These are phyloP conservation scores for Rosa lucieae DNA, from an alignment of 306 rosid species.

Conservation along the genomic window DNA sequence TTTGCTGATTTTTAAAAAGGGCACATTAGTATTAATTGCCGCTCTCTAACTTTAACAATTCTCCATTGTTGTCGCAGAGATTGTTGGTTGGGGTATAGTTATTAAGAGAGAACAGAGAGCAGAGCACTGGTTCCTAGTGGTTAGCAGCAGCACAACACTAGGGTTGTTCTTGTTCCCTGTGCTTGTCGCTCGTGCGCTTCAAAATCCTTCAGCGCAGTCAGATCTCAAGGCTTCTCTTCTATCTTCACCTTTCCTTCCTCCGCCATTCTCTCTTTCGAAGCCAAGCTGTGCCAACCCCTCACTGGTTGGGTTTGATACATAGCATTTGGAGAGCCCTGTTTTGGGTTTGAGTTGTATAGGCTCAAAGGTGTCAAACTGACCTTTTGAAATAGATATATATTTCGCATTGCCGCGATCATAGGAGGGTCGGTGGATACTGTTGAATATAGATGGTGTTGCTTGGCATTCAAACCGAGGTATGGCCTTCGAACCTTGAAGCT, in stretches of 20 bases:
- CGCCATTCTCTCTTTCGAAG: constrained; percentile 53
- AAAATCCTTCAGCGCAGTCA: constrained; percentile 20
- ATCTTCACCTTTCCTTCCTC: constrained; percentile 44
- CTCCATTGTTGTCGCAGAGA: constrained; percentile 6
- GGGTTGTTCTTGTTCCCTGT: constrained; percentile 42
- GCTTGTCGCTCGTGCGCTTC: constrained; percentile 63
- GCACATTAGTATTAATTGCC: not conserved
- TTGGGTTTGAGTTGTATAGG: constrained; percentile 25
- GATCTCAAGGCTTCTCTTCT: constrained; percentile 56
- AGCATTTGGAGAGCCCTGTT: constrained; percentile 38
- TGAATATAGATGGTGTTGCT: constrained; percentile 37
- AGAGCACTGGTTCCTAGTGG: constrained; percentile 18
- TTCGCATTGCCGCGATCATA: constrained; percentile 36
- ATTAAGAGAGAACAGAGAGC: constrained; percentile 19
- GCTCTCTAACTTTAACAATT: not conserved
- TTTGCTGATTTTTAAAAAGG: not conserved
- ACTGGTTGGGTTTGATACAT: constrained; percentile 38
- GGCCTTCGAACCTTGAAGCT: constrained; percentile 35
- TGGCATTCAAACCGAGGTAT: constrained; percentile 40
- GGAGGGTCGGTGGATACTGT: constrained; percentile 66
- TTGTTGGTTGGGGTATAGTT: constrained; percentile 14
- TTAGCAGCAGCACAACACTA: constrained; percentile 38
- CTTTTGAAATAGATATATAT: constrained; percentile 31
- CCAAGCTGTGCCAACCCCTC: constrained; percentile 11
- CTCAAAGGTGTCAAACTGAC: constrained; percentile 35